Evolutionary conservation across 768 basidiomycete species (phyloP).

Genomic region (Agaricus sinodeliciosus): DNA sequence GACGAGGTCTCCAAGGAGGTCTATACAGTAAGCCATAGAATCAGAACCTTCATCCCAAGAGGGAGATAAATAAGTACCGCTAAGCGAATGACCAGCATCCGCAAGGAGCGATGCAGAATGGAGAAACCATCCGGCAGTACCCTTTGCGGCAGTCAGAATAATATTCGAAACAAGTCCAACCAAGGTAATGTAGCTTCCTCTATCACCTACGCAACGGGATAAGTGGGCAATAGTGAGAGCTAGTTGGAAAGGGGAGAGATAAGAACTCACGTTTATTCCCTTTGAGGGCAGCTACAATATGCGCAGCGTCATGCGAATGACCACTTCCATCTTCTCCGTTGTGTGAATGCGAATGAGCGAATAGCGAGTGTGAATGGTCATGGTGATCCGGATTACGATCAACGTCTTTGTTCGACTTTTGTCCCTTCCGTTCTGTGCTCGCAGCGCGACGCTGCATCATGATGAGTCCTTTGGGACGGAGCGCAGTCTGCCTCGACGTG

Average conservation of each 20-base stretch:
- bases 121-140: slow-evolving; percentile 81
- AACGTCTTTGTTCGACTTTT: slow-evolving; percentile 16
- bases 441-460: slow-evolving; percentile 13
- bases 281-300: slow-evolving; percentile 60
- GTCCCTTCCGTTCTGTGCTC: slow-evolving; percentile 11
- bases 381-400: slow-evolving; percentile 33
- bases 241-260: background rate
- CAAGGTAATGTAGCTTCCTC: slow-evolving; percentile 79
- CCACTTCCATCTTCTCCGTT: slow-evolving; percentile 44
- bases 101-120: slow-evolving; percentile 89
- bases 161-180: slow-evolving; percentile 82
- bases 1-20: slow-evolving; percentile 86
- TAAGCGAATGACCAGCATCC: slow-evolving; percentile 88
- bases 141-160: slow-evolving; percentile 76
- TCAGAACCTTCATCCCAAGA: background rate
- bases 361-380: slow-evolving; percentile 55
- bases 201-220: slow-evolving; percentile 46
- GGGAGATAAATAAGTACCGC: slow-evolving; percentile 45
- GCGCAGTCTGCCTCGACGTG: background rate
- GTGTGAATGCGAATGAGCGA: slow-evolving; percentile 62
- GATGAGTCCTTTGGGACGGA: background rate
- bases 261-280: slow-evolving; percentile 46
- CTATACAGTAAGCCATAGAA: slow-evolving; percentile 26
- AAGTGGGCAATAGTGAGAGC: background rate
- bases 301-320: slow-evolving; percentile 55